These are phyloP conservation scores for Didymella pomorum DNA, from an alignment of 2,329 filamentous ascomycete species.

Conservation along the genomic window DNA sequence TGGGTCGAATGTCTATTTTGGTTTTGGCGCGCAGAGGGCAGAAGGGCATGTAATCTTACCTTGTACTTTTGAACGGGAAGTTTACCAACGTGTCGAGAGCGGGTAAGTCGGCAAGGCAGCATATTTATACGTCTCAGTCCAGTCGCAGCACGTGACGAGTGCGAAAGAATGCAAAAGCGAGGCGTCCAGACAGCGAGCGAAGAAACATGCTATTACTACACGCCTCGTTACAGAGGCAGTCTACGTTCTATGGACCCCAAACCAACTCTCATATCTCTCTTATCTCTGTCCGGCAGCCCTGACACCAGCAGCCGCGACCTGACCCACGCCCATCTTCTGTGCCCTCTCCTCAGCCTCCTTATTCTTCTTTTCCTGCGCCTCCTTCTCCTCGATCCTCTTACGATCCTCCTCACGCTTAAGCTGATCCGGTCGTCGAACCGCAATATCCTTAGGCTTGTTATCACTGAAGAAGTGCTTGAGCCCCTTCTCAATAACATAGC, in stretches of 20 bases:
- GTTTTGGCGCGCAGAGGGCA: too few species aligned
- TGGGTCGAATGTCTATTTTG: too few species aligned
- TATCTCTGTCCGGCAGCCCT: neutral
- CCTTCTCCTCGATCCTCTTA: slow-evolving; percentile 64
- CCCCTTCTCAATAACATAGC: slow-evolving; percentile 85
- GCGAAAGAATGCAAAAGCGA: too few species aligned
- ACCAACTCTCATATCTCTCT: neutral
- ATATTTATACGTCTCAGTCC: neutral
- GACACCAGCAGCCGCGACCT: neutral
- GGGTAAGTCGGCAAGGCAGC: too few species aligned
- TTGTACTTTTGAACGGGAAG: too few species aligned
- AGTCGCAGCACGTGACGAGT: neutral
- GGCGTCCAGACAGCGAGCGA: neutral
- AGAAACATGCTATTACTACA: neutral
- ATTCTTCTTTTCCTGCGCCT: slow-evolving; percentile 48
- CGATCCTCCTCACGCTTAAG: slow-evolving; percentile 76
- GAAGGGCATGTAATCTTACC: too few species aligned
- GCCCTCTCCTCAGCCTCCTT: slow-evolving; percentile 42
- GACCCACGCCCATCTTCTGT: slow-evolving; percentile 18
- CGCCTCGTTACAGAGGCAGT: neutral
- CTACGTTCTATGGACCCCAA: neutral
- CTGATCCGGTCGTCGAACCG: slow-evolving; percentile 85
- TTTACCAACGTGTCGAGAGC: too few species aligned
- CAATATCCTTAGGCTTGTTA: slow-evolving; percentile 92
- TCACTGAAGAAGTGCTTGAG: slow-evolving; percentile 90